Evolutionary conservation across 192 early-diverging fungal species (phyloP), one percentile per base, ranked within the genome.

Genomic region (Podila epicladia): DNA sequence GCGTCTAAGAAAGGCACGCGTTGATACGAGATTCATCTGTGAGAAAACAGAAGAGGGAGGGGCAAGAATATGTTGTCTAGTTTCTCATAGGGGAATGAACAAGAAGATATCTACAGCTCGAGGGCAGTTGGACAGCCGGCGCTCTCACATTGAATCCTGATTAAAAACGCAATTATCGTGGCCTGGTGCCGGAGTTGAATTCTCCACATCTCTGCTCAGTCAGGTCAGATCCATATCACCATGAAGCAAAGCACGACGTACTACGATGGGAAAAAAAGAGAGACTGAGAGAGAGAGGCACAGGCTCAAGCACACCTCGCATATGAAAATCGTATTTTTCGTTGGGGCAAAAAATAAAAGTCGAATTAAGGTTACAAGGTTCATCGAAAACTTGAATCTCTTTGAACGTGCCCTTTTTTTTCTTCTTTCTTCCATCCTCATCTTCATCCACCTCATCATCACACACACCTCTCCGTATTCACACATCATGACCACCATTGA

Each of bases 401-500:
- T 63, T 63, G 22, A 24, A n/a, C 62, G 9, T 22, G 15, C 28
- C 31, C 29, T 49, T n/a, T 31, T 22, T 26, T 55, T 58, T 28
- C 26, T 60, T 20, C 37, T 22, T 75, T 50, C 53, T 58, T 58
- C 50, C 19, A 45, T 38, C 63, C 7, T 62, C 59, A 37, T 57
- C 67, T 15, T 29, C 41, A 45, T 45, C 41, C 12, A 15, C 62
- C 45, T 29, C 17, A 19, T 31, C 48, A 31, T 29, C 62, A 11
- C 19, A 35, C 48, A n/a, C 50, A 57, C 61, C 68, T 13, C 32
- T 38, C 22, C 50, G 58, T 31, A 68, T n/a, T 57, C 67, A 38
- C 5, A 51, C 41, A 65, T 15, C 37, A 80, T 80, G 77, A 65
- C 77, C 37, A 31, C 48, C 67, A 37, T 67, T 37, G 50, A 65